Evolutionary conservation across 306 rosid genomes (phyloP), one percentile per base, ranked within the genome.

Genomic region (Inga leiocalycina): DNA sequence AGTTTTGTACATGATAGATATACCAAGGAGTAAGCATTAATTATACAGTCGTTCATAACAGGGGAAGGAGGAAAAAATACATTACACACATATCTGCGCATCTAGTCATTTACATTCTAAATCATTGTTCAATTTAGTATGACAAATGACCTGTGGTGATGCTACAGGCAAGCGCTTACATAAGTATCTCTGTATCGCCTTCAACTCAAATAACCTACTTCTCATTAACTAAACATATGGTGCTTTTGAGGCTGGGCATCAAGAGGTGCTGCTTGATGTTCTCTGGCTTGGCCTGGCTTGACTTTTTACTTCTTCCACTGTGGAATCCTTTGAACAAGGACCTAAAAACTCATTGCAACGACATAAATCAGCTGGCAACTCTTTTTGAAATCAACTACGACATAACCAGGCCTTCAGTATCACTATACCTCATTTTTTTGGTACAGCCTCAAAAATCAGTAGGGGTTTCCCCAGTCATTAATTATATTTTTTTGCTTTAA

Each of bases 271-370:
- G 73, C 75, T 76, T 64, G 74, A 75, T 1, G 22, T 22, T 59
- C 10, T 59, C 30, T 20, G 66, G 73, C 75, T 72, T 64, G 70
- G 71, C 39, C 72, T 66, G 43, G 71, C 75, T 70, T 77, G 16
- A 27, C 30, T 27, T 27, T 27, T 77, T 72, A 85, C 84, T 88
- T 88, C 84, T 88, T 88, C 89, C 84, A 44, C 64, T 85, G 89
- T 61, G 87, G 91, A 77, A 83, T 85, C 87, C 87, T 88, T 70
- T 88, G 91, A 81, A 85, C 91, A 74, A 80, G 84, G 7, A 88
- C 89, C 89, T 88, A 45, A 68, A 74, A 56, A 19, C 12, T 54
- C 74, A 77, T 61, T 34, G 43, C 66, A 81, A 61, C 7, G 20
- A 74, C 68, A 34, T 72, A 46, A 74, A 74, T 81, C n/a, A 16